Evolutionary conservation across 176 grass and related monocot genomes (phyloP), one percentile per base, ranked within the genome.

Genomic region (Guadua angustifolia): DNA sequence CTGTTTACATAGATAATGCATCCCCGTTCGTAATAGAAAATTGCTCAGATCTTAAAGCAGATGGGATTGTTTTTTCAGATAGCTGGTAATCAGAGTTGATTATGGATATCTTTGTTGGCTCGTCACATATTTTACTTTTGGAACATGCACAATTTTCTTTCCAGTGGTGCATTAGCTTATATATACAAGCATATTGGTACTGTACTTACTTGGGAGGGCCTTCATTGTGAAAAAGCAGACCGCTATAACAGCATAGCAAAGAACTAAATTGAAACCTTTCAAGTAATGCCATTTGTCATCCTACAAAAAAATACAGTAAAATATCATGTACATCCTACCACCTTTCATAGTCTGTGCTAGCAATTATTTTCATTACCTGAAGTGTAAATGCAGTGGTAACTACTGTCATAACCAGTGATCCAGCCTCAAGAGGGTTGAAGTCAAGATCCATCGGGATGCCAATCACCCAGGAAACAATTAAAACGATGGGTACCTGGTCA

Each of bases 251-350:
- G 86, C 13, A 35, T 94, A 94, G 60, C 87, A 92, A 71, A 94
- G 81, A 32, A 87, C 58, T 50, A 88, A 65, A 72, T 88, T 75
- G 55, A 91, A 82, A 69, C 89, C 89, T 79, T 92, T 94, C 89
- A 94, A 85, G 65, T 94, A 94, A 71, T 94, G 87, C 89, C 89
- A 92, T 81, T 77, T 89, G 10, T 78, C 64, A 82, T 92, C 84
- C 92, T 92, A 84, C 13, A 87, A 60, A 84, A 74, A 42, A 26
- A 36, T 38, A 63, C 15, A 66, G 22, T 66, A 59, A 45, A 4
- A 51, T 71, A 64, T 55, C 6, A 63, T 50, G 39, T 33, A 50
- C 26, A 69, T 56, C 5, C 51, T 25, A 52, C 19, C 19, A 26
- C 3, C 0, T 70, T 19, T 32, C 9, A 11, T 59, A 33, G 29